Evolutionary conservation across 163 green algal species (phyloP).

Genomic region (Chlorella variabilis): DNA sequence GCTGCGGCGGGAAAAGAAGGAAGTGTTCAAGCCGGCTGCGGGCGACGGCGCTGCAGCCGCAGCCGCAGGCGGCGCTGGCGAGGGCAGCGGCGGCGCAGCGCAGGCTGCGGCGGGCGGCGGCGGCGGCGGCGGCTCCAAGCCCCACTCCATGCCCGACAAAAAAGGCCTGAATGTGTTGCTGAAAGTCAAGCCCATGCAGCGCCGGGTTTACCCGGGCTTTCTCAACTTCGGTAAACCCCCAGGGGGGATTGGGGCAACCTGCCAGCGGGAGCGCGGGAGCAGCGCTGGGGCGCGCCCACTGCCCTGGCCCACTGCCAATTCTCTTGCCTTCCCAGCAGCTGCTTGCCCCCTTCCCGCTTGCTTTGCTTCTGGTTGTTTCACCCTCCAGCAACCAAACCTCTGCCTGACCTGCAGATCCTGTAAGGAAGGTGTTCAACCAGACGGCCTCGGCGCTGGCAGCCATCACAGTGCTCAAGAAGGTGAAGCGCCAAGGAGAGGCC

Average conservation of each 20-base stretch:
- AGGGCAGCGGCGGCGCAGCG: slow-evolving; percentile 1
- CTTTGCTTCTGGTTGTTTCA: no score
- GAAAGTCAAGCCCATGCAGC: slow-evolving; percentile 78
- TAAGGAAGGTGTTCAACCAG: slow-evolving; percentile 82
- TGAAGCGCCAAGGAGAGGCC: not conserved
- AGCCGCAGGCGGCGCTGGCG: not conserved
- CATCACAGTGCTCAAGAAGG: slow-evolving; percentile 67
- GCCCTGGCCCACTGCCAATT: no score
- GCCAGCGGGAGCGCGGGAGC: no score
- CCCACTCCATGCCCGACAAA: slow-evolving; percentile 24
- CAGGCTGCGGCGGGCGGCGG: not conserved
- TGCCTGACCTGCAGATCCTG: slow-evolving; percentile 42
- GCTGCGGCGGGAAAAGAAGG: slow-evolving; percentile 89
- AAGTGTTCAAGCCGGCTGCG: slow-evolving; percentile 57
- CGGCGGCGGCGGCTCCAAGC: slow-evolving; percentile 21
- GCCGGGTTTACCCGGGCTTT: slow-evolving; percentile 71
- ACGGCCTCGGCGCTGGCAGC: slow-evolving; percentile 78
- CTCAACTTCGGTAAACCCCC: slow-evolving; percentile 66
- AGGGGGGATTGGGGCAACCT: no score
- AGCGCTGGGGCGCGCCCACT: no score
- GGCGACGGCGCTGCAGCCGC: not conserved
- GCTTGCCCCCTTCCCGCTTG: no score
- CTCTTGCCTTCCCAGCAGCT: no score
- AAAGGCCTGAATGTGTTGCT: slow-evolving; percentile 96
- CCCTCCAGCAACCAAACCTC: no score